Evolutionary conservation across 108 stramenopile species (phyloP).

Genomic region (Chaetoceros muelleri): DNA sequence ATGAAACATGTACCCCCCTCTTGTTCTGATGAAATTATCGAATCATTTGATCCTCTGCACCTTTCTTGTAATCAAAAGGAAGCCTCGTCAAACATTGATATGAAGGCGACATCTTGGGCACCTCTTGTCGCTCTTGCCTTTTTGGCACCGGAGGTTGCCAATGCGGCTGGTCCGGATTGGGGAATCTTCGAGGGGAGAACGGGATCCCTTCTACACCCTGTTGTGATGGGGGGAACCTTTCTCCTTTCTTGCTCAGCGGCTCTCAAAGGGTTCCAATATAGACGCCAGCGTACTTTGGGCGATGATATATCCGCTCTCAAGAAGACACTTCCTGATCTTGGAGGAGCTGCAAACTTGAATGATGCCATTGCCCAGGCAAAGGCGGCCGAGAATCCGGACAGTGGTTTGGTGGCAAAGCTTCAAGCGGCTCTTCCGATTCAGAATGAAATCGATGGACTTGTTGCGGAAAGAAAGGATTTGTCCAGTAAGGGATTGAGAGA

Average conservation of each 20-base stretch:
- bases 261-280: constrained; percentile 87
- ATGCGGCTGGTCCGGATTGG: constrained; percentile 45
- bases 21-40: neutral
- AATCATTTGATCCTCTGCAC: constrained; percentile 1
- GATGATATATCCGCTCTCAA: constrained; percentile 74
- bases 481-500: constrained; percentile 48
- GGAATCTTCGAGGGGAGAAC: constrained; percentile 72
- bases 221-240: constrained; percentile 69
- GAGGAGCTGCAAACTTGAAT: constrained; percentile 20
- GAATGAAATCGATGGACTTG: constrained; percentile 51
- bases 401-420: constrained; percentile 28
- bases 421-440: constrained; percentile 46
- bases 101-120: neutral
- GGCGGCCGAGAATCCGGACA: constrained; percentile 37
- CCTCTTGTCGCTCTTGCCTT: constrained; percentile 3
- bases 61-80: neutral
- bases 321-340: constrained; percentile 45
- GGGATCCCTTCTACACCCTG: constrained; percentile 80
- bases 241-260: constrained; percentile 66
- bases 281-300: constrained; percentile 81
- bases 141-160: constrained; percentile 17
- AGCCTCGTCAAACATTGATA: neutral
- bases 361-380: constrained; percentile 37
- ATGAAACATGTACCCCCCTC: too few species aligned
- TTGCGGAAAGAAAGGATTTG: constrained; percentile 75